Evolutionary conservation across 495 filamentous ascomycete species (phyloP), one percentile per base, ranked within the genome.

Genomic region (Cenococcum geophilum): DNA sequence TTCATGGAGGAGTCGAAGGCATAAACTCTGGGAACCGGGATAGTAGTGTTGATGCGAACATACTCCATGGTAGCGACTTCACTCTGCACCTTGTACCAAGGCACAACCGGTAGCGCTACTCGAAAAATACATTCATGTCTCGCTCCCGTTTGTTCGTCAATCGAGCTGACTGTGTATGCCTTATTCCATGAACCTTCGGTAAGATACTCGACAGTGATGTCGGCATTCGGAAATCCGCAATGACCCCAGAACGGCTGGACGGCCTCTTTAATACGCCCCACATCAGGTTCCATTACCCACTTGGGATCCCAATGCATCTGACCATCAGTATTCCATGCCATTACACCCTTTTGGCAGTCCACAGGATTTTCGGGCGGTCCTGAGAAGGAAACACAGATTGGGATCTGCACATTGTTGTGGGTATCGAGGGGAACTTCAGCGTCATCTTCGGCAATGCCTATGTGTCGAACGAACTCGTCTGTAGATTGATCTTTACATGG

Each of bases 1-100:
- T 73, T 48, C 4, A 59, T 55, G 0, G 76, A 74, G 20, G 76
- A 71, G 55, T 84, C 77, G 43, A 75, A 82, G 20, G 75, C 75
- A 22, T 76, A 62, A 21, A 85, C 73, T 1, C 67, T 65, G 5
- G 83, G 79, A 0, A 83, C 75, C 0, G 82, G 83, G 1, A 85
- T 71, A 5, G 66, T 67, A n/a, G 82, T 82, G 36, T 68, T 66
- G 23, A 68, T 62, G 16, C 70, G 61, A 4, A 85, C 64, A 62
- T 75, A 81, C 6, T 69, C 68, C 8, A 83, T 72, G 0, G 84
- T 86, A 1, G 80, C 76, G 1, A 80, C 82, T 61, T 86, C 82
- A 59, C 80, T 80, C 14, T 73, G 72, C 1, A 73, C 79, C 70
- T 83, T 85, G 61, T 70, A 70, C 42, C 59, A 64, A 0, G 82